These are phyloP conservation scores for Coemansia sp. DNA, from an alignment of 192 early-diverging fungal genomes.

Conservation along the genomic window DNA sequence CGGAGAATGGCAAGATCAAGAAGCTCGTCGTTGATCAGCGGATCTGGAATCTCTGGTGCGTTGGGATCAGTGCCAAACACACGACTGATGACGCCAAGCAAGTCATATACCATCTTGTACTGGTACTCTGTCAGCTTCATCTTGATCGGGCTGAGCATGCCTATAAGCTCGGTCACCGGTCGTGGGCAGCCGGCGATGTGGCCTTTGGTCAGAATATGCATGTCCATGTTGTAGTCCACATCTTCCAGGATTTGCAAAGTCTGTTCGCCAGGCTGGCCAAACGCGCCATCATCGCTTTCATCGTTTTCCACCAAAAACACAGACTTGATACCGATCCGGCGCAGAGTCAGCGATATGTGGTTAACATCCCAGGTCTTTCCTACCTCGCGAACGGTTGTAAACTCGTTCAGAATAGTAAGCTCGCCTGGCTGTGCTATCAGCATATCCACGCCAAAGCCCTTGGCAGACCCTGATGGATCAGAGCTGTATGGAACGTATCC, in stretches of 20 bases:
- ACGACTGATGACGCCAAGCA: constrained; percentile 35
- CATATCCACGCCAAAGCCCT: constrained; percentile 53
- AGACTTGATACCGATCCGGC: constrained; percentile 61
- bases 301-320: constrained; percentile 55
- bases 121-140: constrained; percentile 81
- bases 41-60: constrained; percentile 19
- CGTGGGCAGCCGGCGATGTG: constrained; percentile 58
- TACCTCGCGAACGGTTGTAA: constrained; percentile 56
- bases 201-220: constrained; percentile 64
- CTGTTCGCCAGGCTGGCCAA: constrained; percentile 50
- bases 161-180: constrained; percentile 66
- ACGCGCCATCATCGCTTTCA: constrained; percentile 46
- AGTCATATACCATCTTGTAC: constrained; percentile 77
- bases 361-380: constrained; percentile 62
- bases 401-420: constrained; percentile 81
- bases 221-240: constrained; percentile 68
- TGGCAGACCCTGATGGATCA: background rate
- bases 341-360: constrained; percentile 63
- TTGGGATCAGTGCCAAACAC: constrained; percentile 45
- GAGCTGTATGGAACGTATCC: constrained; percentile 42
- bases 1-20: constrained; percentile 40
- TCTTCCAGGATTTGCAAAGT: constrained; percentile 80
- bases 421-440: constrained; percentile 82
- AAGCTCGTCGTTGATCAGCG: constrained; percentile 25
- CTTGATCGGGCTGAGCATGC: constrained; percentile 71